Evolutionary conservation across 108 stramenopile genomes (phyloP).

Genomic region (Cyclostephanos tholiformis): DNA sequence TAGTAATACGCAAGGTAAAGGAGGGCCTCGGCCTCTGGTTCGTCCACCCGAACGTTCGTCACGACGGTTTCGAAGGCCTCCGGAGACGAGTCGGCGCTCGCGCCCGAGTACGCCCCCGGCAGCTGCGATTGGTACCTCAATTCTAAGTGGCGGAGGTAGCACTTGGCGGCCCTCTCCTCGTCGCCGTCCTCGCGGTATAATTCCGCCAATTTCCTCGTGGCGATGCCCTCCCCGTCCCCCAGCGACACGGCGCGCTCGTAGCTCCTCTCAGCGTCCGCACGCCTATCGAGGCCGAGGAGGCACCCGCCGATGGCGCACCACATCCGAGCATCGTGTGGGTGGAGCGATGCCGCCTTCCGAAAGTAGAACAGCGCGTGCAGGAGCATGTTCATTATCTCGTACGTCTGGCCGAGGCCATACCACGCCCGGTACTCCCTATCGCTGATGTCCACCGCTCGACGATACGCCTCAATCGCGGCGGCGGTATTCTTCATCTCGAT

Average conservation of each 20-base stretch:
- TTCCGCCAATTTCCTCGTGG: constrained; percentile 89
- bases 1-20: constrained; percentile 87
- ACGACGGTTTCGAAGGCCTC: constrained; percentile 67
- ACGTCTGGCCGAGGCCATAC: constrained; percentile 99
- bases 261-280: constrained; percentile 84
- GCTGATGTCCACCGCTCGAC: constrained; percentile 93
- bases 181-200: constrained; percentile 85
- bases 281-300: constrained; percentile 72
- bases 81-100: constrained; percentile 30
- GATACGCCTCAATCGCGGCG: constrained; percentile 97
- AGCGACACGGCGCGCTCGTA: constrained; percentile 90
- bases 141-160: constrained; percentile 88
- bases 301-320: constrained; percentile 96
- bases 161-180: constrained; percentile 87
- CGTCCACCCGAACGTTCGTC: constrained; percentile 77
- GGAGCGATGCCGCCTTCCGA: constrained; percentile 89
- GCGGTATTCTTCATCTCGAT: constrained; percentile 97
- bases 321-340: constrained; percentile 98
- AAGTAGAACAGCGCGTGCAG: constrained; percentile 96
- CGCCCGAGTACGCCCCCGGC: constrained; percentile 19
- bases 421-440: constrained; percentile 96
- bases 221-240: constrained; percentile 92
- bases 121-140: constrained; percentile 69
- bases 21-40: constrained; percentile 87
- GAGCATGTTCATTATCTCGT: constrained; percentile 96